Evolutionary conservation across 192 early-diverging fungal species (phyloP).

Genomic region (Rhizoclosmatium sp.): DNA sequence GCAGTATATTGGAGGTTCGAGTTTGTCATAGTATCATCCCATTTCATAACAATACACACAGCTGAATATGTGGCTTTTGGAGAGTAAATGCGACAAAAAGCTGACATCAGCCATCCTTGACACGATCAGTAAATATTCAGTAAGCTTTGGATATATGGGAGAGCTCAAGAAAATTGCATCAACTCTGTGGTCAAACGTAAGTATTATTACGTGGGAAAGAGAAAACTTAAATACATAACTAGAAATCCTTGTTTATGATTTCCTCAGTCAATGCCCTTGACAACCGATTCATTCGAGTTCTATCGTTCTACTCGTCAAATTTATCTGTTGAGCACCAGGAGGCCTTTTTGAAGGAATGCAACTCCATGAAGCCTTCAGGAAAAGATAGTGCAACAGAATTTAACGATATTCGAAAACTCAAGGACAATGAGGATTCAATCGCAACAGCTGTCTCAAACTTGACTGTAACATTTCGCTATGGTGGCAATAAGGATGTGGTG

Average conservation of each 20-base stretch:
- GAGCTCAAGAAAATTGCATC: neutral
- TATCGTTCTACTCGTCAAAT: neutral
- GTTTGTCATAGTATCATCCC: neutral
- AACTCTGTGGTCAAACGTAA: slow-evolving; percentile 21
- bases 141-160: slow-evolving; percentile 17
- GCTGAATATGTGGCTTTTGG: slow-evolving; percentile 28
- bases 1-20: slow-evolving; percentile 22
- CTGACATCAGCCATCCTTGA: slow-evolving; percentile 15
- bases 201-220: neutral
- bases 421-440: slow-evolving; percentile 34
- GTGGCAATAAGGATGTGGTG: neutral
- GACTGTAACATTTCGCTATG: slow-evolving; percentile 9
- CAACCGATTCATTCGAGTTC: neutral
- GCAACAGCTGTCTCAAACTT: slow-evolving; percentile 13
- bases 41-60: neutral
- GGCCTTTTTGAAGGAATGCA: neutral
- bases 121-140: slow-evolving; percentile 11
- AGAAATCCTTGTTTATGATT: slow-evolving; percentile 11
- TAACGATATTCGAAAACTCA: slow-evolving; percentile 24
- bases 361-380: neutral
- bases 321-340: slow-evolving; percentile 2
- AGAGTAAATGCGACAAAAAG: neutral
- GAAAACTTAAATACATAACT: neutral
- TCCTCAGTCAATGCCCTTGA: neutral
- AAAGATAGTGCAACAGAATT: slow-evolving; percentile 13